Conservation (phyloP, 2,329 filamentous ascomycete genomes). For the Pyrenophora seminiperda region DNA sequence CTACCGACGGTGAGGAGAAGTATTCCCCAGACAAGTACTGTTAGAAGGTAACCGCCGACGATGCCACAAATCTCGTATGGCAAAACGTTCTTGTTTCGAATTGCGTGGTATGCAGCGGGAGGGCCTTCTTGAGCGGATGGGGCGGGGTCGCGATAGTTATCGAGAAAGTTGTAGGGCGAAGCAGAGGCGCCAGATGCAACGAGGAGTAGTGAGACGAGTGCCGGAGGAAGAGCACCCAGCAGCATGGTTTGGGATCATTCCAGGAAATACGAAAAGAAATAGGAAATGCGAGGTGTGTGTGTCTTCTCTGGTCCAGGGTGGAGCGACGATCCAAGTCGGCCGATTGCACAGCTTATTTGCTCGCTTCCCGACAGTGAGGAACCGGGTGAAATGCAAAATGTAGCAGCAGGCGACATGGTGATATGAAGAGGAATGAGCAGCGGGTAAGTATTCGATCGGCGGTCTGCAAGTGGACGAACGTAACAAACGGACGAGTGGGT, state of each 20-base stretch:
- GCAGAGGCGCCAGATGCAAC: conserved; percentile 31
- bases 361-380: conserved; percentile 28
- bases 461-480: conserved; percentile 36
- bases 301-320: conserved; percentile 13
- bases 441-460: conserved; percentile 28
- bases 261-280: conserved; percentile 11
- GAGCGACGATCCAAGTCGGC: conserved; percentile 21
- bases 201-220: conserved; percentile 36
- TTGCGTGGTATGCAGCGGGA: conserved; percentile 36
- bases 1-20: conserved; percentile 56
- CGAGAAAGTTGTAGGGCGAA: conserved; percentile 31
- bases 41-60: conserved; percentile 79
- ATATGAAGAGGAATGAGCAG: conserved; percentile 28
- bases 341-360: conserved; percentile 14
- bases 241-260: conserved; percentile 32
- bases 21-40: conserved; percentile 73
- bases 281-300: conserved; percentile 12
- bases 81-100: conserved; percentile 60
- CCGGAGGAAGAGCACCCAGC: conserved; percentile 29
- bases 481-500: conserved; percentile 23
- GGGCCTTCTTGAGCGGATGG: conserved; percentile 38
- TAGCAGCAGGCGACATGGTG: conserved; percentile 36
- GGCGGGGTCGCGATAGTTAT: conserved; percentile 36
- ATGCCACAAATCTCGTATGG: conserved; percentile 84
- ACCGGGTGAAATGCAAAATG: conserved; percentile 30